phyloP scores from a whole-genome alignment of 2,329 filamentous ascomycete genomes.

The Aureobasidium pullulans region DNA sequence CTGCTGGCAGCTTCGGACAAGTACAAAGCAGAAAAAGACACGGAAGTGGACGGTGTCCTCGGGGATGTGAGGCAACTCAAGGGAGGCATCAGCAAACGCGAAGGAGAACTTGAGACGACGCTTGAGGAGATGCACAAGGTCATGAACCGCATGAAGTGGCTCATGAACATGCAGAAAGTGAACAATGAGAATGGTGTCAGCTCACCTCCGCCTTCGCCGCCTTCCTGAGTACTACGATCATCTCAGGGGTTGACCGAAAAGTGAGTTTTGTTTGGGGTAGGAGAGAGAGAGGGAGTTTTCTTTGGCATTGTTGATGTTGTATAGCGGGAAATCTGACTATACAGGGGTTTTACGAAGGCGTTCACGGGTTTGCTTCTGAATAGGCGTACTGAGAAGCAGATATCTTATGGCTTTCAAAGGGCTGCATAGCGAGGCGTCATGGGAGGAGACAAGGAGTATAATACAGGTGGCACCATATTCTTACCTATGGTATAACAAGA shows the following conservation, averaged over 20 bases:
- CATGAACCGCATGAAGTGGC: conserved; percentile 66
- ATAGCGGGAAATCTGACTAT: not conserved
- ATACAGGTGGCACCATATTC: not conserved
- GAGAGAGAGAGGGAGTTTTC: not conserved
- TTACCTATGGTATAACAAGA: not conserved
- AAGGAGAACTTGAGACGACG: conserved; percentile 53
- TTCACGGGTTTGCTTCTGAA: not conserved
- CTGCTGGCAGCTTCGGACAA: conserved; percentile 54
- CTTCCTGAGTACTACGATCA: not conserved
- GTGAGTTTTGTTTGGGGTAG: not conserved
- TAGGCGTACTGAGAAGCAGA: not conserved
- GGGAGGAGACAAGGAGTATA: not conserved
- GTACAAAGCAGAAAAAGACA: conserved; percentile 59
- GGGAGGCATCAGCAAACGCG: conserved; percentile 47
- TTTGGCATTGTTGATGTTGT: not conserved
- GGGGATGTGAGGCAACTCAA: conserved; percentile 50
- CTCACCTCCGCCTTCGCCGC: not conserved
- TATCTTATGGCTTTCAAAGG: not conserved
- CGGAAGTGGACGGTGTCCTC: conserved; percentile 54
- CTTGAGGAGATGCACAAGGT: conserved; percentile 53
- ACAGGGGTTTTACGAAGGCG: not conserved
- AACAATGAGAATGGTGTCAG: conserved; percentile 11
- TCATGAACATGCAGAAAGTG: conserved; percentile 55
- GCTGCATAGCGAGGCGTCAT: conserved; percentile 9
- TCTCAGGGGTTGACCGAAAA: not conserved